These are phyloP conservation scores for Emmonsia crescens DNA, from an alignment of 2,329 filamentous ascomycete species.

Conservation along the genomic window DNA sequence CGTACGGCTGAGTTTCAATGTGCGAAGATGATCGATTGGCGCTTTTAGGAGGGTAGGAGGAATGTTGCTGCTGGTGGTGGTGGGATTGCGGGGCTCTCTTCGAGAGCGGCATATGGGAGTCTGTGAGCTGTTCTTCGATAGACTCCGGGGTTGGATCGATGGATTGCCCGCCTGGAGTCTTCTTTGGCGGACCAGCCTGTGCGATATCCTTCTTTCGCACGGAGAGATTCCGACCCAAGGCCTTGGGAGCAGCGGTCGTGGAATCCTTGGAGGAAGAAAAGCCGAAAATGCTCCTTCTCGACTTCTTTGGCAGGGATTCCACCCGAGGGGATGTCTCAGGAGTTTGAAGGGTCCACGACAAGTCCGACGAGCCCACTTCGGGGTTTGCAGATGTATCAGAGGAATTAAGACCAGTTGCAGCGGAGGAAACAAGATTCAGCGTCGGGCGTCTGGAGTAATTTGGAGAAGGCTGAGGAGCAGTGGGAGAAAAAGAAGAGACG, in stretches of 20 bases:
- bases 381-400: conserved; percentile 1
- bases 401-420: not conserved
- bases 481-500: not conserved
- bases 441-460: conserved; percentile 5
- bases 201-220: conserved; percentile 17
- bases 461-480: not conserved
- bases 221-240: conserved; percentile 19
- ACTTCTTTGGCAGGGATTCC: conserved; percentile 13
- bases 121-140: conserved; percentile 5
- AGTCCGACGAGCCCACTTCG: conserved; percentile 4
- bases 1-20: conserved; percentile 10
- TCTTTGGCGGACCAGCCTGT: conserved; percentile 7
- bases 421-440: conserved; percentile 9
- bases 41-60: conserved; percentile 12
- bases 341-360: conserved; percentile 9
- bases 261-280: conserved; percentile 12
- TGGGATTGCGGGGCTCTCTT: conserved; percentile 7
- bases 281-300: conserved; percentile 17
- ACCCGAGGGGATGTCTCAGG: conserved; percentile 8
- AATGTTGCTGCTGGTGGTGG: conserved; percentile 3
- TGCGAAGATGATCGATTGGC: conserved; percentile 14
- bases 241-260: conserved; percentile 6
- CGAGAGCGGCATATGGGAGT: conserved; percentile 11
- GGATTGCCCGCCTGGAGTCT: conserved; percentile 4
- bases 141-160: conserved; percentile 8